Conservation (phyloP, 2,329 filamentous ascomycete species). For the Alternaria longipes region DNA sequence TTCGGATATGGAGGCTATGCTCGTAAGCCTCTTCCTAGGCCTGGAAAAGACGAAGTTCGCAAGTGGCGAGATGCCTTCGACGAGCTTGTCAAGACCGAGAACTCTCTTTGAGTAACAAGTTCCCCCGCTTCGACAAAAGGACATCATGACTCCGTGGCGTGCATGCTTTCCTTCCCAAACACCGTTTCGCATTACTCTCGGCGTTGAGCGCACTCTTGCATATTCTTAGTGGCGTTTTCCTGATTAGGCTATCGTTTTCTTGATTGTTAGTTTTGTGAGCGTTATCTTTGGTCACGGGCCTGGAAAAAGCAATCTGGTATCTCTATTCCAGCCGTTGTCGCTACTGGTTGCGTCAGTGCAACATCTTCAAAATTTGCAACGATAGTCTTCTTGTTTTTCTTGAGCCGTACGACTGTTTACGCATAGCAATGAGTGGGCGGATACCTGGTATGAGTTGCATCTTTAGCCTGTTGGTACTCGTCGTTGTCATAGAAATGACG, state of each 20-base stretch:
- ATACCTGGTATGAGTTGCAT: conserved; percentile 1
- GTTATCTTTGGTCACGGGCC: conserved; percentile 24
- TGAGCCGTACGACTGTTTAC: conserved; percentile 21
- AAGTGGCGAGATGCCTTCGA: conserved; percentile 56
- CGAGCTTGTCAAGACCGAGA: conserved; percentile 57
- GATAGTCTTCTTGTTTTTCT: background rate
- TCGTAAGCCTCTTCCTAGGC: conserved; percentile 65
- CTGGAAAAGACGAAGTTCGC: conserved; percentile 54
- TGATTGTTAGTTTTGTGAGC: conserved; percentile 11
- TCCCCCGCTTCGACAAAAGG: background rate
- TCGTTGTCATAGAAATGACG: background rate
- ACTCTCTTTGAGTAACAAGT: conserved; percentile 35
- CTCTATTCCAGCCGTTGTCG: background rate
- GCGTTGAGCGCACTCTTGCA: conserved; percentile 39
- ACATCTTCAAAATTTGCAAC: background rate
- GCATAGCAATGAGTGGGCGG: conserved; percentile 20
- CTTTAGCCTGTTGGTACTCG: background rate
- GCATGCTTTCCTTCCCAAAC: conserved; percentile 13
- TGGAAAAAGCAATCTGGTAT: conserved; percentile 27
- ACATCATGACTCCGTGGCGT: background rate
- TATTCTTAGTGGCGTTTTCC: conserved; percentile 34
- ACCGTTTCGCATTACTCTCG: conserved; percentile 33
- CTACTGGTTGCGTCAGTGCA: background rate
- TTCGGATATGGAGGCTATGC: conserved; percentile 72
- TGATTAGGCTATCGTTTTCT: conserved; percentile 12